phyloP scores from a whole-genome alignment of 768 basidiomycete genomes.

The Mycena leptocephala region DNA sequence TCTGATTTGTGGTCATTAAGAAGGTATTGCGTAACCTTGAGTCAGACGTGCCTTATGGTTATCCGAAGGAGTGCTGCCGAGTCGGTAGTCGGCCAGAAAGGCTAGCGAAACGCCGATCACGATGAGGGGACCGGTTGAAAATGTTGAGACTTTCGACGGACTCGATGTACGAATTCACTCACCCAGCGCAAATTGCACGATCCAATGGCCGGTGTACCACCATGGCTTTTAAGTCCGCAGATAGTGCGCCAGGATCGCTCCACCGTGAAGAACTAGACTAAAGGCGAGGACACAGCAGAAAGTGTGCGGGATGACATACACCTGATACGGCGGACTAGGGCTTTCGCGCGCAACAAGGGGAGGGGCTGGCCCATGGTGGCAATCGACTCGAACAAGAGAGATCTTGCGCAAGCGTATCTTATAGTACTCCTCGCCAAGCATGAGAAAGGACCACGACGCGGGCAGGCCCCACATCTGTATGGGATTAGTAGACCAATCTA shows the following conservation, averaged over 20 bases:
- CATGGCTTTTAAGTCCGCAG: background rate
- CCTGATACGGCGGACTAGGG: too few species aligned
- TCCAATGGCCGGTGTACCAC: constrained; percentile 18
- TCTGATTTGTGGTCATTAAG: constrained; percentile 43
- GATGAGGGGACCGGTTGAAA: background rate
- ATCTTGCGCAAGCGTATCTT: too few species aligned
- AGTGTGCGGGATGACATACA: background rate
- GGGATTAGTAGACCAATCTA: too few species aligned
- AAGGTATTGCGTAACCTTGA: background rate
- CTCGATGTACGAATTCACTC: background rate
- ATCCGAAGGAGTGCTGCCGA: background rate
- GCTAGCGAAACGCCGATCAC: background rate
- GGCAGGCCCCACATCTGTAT: too few species aligned
- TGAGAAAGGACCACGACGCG: too few species aligned
- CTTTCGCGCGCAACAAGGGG: too few species aligned
- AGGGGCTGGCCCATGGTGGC: too few species aligned
- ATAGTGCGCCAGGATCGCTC: background rate
- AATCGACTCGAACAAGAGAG: too few species aligned
- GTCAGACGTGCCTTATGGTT: background rate
- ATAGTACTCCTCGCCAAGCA: too few species aligned
- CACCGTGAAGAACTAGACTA: background rate
- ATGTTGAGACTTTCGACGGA: background rate
- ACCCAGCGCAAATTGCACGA: background rate
- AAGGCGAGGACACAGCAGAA: background rate
- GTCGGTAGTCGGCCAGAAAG: background rate